Conservation (phyloP, 2,329 filamentous ascomycete genomes). For the Parascedosporium putredinis region DNA sequence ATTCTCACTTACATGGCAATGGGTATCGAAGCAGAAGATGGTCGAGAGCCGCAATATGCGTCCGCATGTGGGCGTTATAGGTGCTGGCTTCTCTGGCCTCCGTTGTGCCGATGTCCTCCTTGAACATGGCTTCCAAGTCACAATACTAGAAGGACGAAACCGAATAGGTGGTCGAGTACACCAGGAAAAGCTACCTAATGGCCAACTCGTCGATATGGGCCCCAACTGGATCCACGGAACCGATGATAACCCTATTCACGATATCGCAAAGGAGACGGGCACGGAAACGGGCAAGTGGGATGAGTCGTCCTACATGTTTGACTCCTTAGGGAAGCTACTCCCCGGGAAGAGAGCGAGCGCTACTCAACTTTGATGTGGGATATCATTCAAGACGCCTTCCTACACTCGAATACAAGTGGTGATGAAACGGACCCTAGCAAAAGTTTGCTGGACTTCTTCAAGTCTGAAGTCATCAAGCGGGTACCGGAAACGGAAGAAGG, state of each 20-base stretch:
- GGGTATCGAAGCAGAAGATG: not conserved
- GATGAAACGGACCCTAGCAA: slow-evolving; percentile 33
- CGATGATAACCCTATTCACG: slow-evolving; percentile 57
- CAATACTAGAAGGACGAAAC: slow-evolving; percentile 57
- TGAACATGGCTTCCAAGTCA: slow-evolving; percentile 54
- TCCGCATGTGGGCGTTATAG: slow-evolving; percentile 52
- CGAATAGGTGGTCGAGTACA: slow-evolving; percentile 56
- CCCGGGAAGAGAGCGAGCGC: slow-evolving; percentile 31
- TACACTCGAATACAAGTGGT: slow-evolving; percentile 48
- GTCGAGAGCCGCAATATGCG: not conserved
- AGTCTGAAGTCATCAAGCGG: slow-evolving; percentile 30
- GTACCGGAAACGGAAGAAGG: slow-evolving; percentile 33
- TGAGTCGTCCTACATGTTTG: slow-evolving; percentile 42
- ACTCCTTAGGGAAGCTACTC: slow-evolving; percentile 44
- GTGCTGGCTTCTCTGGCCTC: slow-evolving; percentile 61
- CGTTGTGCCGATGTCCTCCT: slow-evolving; percentile 59
- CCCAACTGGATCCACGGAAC: slow-evolving; percentile 79
- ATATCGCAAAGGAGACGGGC: slow-evolving; percentile 51
- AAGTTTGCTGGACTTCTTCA: slow-evolving; percentile 46
- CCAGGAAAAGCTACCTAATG: slow-evolving; percentile 38
- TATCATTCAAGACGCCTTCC: slow-evolving; percentile 58
- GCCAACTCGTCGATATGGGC: slow-evolving; percentile 45
- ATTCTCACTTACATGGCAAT: not conserved
- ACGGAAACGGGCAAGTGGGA: slow-evolving; percentile 41
- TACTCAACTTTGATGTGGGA: slow-evolving; percentile 52